These are phyloP conservation scores for Didymella exigua DNA, from an alignment of 2,329 filamentous ascomycete species.

Conservation along the genomic window DNA sequence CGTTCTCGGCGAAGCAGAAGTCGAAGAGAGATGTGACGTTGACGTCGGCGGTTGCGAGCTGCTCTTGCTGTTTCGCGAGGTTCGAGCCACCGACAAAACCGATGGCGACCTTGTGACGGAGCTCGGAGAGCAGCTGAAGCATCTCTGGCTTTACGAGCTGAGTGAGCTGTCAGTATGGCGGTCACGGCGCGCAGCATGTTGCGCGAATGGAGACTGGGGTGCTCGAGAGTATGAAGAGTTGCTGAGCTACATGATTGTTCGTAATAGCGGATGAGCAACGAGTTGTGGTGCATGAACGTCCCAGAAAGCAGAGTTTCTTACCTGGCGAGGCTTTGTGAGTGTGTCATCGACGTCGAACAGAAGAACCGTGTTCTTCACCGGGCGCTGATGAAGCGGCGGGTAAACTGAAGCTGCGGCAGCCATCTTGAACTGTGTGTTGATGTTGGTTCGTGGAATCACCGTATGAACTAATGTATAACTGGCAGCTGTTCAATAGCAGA, in stretches of 20 bases:
- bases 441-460: not conserved
- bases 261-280: not conserved
- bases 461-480: not conserved
- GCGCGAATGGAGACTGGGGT: not conserved
- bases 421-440: constrained; percentile 33
- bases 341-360: constrained; percentile 98
- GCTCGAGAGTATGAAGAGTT: not conserved
- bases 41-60: constrained; percentile 72
- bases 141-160: constrained; percentile 79
- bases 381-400: constrained; percentile 80
- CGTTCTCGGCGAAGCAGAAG: constrained; percentile 97
- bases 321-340: constrained; percentile 79
- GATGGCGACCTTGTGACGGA: constrained; percentile 87
- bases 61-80: constrained; percentile 93
- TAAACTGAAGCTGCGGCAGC: constrained; percentile 57
- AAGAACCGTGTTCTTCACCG: constrained; percentile 88
- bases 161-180: constrained; percentile 15
- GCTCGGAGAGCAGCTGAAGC: constrained; percentile 75
- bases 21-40: constrained; percentile 87
- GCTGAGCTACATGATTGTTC: not conserved
- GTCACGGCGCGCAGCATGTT: not conserved
- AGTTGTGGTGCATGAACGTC: not conserved
- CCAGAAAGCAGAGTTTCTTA: constrained; percentile 44
- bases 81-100: constrained; percentile 94
- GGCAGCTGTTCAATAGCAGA: not conserved